Base-by-base conservation (phyloP, 768 basidiomycete genomes). In the Vararia minispora region DNA sequence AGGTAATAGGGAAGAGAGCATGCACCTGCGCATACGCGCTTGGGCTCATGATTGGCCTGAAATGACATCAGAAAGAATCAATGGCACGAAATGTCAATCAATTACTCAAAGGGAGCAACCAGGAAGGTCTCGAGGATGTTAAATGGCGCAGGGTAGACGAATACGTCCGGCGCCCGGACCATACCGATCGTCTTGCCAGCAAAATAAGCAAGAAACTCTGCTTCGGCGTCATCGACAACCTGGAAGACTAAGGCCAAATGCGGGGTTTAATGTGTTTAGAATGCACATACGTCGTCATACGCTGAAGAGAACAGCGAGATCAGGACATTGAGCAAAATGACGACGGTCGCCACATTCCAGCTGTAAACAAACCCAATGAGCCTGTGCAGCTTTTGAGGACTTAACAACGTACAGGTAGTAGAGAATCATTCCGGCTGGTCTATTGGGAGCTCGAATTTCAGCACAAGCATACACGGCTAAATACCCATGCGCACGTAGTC, bases 251-350 rank as follows among this genome's bases (percentile, higher is more conserved):
- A n/a, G n/a, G 14, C n/a, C 18, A 38, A 27, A 20, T n/a, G 35
- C 31, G 20, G 28, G 16, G 37, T 37, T 18, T 17, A 30, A 6
- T 16, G 14, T 11, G 34, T 12, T 12, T 27, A 10, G 20, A 3
- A 30, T 5, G 18, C n/a, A 61, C 71, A 56, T 39, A 86, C 88
- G 50, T 91, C 90, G 9, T 79, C 75, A 52, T 94, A 94, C 1
- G 90, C 89, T 35, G 89, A 87, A 13, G 90, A 79, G 56, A 95
- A 95, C 49, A 97, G 62, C n/a, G 91, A 95, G 49, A 97, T 90
- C 52, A 97, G 69, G 53, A 97, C 78, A 54, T 97, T 97, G 55
- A 95, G 72, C 35, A 95, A 68, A 38, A 97, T 73, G 35, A 95
- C 71, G 13, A 76, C 82, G 2, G 86, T 81, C 16, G 78, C 71